A percentile compares a stretch with the other conserved stretches of the same genome.
Conservation (phyloP, 805 yeast species). For the Saccharomycopsis oosterbeekiorum region DNA sequence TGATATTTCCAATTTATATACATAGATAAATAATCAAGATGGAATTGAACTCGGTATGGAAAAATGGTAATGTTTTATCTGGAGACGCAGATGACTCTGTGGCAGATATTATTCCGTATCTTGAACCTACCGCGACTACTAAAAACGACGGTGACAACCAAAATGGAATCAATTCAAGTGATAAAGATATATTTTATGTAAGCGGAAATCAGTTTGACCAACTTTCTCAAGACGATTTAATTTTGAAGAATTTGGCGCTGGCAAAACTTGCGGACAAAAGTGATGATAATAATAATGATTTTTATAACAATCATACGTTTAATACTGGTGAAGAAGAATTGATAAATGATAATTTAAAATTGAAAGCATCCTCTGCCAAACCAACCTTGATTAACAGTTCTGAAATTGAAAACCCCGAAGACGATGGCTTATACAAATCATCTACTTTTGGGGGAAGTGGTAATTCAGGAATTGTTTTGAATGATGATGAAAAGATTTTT, state of each 20-base stretch:
- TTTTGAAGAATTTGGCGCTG: neutral
- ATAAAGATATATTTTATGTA: neutral
- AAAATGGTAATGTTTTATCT: neutral
- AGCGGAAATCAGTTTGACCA: neutral
- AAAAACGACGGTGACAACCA: neutral
- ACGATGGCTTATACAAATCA: neutral
- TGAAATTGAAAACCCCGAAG: neutral
- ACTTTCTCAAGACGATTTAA: neutral
- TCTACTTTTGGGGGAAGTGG: neutral
- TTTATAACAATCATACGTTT: neutral
- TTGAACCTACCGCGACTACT: neutral
- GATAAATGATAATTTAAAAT: neutral
- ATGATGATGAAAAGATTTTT: constrained; percentile 5
- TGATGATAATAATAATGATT: neutral
- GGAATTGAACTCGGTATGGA: neutral
- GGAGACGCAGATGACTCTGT: neutral
- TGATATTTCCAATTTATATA: neutral
- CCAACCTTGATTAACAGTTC: neutral
- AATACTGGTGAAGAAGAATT: neutral
- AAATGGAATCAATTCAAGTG: neutral
- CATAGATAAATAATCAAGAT: neutral
- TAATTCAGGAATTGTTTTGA: neutral
- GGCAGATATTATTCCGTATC: neutral
- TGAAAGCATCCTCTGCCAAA: neutral
- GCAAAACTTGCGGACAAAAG: neutral